Evolutionary conservation across 2,329 filamentous ascomycete genomes (phyloP).

Genomic region (Pseudopithomyces chartarum): DNA sequence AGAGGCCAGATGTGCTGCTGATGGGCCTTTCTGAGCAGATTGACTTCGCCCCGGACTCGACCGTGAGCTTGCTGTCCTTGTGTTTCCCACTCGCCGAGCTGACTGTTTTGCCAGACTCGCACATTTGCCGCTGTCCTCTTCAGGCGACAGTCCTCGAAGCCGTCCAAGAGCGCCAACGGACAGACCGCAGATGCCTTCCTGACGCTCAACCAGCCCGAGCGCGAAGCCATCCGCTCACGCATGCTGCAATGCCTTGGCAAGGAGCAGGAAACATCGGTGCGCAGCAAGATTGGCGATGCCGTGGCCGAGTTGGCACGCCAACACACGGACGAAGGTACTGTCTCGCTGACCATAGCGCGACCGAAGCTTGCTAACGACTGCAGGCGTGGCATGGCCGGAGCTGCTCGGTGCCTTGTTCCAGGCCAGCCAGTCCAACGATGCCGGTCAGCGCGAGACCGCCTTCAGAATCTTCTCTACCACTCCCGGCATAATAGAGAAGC

Average conservation of each 20-base stretch:
- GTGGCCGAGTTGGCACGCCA: constrained; percentile 94
- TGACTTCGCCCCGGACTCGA: constrained; percentile 72
- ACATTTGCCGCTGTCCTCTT: constrained; percentile 95
- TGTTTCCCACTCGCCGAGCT: not conserved
- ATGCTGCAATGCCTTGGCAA: constrained; percentile 75
- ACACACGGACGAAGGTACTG: constrained; percentile 87
- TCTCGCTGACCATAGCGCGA: not conserved
- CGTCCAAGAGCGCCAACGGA: constrained; percentile 73
- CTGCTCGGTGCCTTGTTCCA: constrained; percentile 85
- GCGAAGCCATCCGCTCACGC: constrained; percentile 79
- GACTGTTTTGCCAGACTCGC: constrained; percentile 66
- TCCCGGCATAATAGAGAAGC: constrained; percentile 92
- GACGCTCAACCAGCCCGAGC: constrained; percentile 74
- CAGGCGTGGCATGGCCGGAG: constrained; percentile 87
- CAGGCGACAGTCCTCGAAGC: constrained; percentile 88
- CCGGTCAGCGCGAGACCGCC: constrained; percentile 85
- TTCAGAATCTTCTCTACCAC: constrained; percentile 96
- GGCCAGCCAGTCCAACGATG: constrained; percentile 82
- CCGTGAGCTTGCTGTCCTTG: constrained; percentile 59
- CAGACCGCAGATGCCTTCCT: constrained; percentile 84
- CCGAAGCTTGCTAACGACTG: constrained; percentile 10
- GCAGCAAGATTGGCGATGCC: constrained; percentile 97
- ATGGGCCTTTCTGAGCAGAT: constrained; percentile 96
- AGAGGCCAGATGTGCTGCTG: constrained; percentile 82
- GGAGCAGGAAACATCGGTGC: constrained; percentile 74